Conservation (phyloP, 371 early-diverging fungal species). For the Mortierella sp. region DNA sequence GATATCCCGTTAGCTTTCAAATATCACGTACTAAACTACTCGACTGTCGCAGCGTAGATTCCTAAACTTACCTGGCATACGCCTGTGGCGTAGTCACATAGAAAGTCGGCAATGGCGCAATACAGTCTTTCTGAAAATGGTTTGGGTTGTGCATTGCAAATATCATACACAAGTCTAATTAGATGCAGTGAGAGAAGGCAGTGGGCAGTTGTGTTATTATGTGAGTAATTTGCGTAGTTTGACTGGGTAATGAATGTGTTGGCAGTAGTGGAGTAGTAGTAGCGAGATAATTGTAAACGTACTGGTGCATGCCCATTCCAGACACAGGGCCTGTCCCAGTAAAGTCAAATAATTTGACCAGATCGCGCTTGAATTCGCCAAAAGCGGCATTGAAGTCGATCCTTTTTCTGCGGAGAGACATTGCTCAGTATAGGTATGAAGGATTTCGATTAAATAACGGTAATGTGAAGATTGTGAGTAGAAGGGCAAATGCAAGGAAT, state of each 20-base stretch:
- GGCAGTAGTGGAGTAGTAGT: not conserved
- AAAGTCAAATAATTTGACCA: conserved; percentile 71
- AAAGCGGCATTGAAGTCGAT: conserved; percentile 74
- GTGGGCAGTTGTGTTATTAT: not conserved
- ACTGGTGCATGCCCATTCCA: conserved; percentile 84
- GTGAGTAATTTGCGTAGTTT: not conserved
- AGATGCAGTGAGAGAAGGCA: not conserved
- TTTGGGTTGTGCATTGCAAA: conserved; percentile 84
- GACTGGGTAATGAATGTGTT: not conserved
- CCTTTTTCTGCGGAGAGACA: conserved; percentile 72
- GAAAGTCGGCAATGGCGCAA: conserved; percentile 75
- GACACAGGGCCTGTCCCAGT: conserved; percentile 63
- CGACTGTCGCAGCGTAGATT: not conserved
- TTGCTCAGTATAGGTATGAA: conserved; percentile 18
- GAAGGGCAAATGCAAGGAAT: not conserved
- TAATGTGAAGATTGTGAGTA: too few species aligned
- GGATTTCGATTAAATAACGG: not conserved
- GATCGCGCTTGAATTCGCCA: conserved; percentile 62
- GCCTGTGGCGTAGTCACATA: conserved; percentile 68
- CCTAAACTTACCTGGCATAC: conserved; percentile 65
- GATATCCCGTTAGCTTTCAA: not conserved
- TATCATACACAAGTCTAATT: conserved; percentile 68
- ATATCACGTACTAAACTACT: not conserved
- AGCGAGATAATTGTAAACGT: conserved; percentile 23
- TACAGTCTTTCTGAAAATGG: conserved; percentile 80